Percentiles rank a stretch among this genome's conserved stretches.
phyloP scores from a whole-genome alignment of 1,139 yeast species.

The Saccharomyces pastorianus region DNA sequence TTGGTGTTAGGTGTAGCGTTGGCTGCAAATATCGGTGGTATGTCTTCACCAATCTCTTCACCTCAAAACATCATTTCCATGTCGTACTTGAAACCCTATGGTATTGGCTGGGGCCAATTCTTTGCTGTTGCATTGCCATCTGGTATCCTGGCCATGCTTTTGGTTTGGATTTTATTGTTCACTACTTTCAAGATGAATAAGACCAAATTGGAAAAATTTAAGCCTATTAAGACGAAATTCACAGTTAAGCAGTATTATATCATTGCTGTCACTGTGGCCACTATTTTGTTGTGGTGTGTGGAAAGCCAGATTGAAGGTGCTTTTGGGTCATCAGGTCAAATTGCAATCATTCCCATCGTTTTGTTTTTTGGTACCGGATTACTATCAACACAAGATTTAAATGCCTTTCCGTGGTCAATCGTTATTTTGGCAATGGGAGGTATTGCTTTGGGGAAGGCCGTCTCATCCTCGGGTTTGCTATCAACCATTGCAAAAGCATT shows the following conservation, averaged over 20 bases:
- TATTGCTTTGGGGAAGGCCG: constrained; percentile 66
- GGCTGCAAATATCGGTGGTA: constrained; percentile 67
- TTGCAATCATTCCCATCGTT: constrained; percentile 58
- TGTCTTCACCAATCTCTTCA: constrained; percentile 75
- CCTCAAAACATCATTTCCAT: constrained; percentile 74
- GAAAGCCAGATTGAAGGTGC: constrained; percentile 47
- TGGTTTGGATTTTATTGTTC: constrained; percentile 53
- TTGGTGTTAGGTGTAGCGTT: constrained; percentile 64
- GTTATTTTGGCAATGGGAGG: constrained; percentile 76
- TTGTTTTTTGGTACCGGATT: constrained; percentile 66
- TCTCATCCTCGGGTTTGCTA: constrained; percentile 60
- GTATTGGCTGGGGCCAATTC: constrained; percentile 70
- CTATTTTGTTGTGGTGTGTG: constrained; percentile 68
- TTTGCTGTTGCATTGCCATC: constrained; percentile 62
- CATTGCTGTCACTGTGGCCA: constrained; percentile 40
- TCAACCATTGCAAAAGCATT: constrained; percentile 54
- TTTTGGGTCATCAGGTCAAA: constrained; percentile 66
- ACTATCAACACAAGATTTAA: constrained; percentile 56
- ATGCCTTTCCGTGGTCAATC: constrained; percentile 70
- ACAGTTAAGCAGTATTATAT: constrained; percentile 59
- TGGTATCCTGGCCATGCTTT: constrained; percentile 44
- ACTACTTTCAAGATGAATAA: constrained; percentile 45
- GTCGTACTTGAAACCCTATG: constrained; percentile 56
- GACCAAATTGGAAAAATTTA: constrained; percentile 38
- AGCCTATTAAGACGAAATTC: constrained; percentile 53